Base-by-base conservation (phyloP, 2,329 filamentous ascomycete species). In the Apiospora pterosperma region DNA sequence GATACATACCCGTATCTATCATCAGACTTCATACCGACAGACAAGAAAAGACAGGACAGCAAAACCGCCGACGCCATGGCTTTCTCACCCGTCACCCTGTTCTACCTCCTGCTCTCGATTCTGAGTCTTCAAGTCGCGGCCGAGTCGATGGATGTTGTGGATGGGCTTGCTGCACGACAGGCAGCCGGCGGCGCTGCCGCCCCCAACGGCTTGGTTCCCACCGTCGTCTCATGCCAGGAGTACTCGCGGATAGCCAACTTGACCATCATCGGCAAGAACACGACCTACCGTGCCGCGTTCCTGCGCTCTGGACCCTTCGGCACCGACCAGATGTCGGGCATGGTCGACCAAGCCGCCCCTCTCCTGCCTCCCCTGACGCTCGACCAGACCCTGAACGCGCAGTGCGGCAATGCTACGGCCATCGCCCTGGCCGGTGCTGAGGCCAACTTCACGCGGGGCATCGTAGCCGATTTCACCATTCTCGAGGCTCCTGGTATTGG, bases 211-310 rank as follows among this genome's bases (percentile, higher is more conserved):
- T 12, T 3, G 8, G 39, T 36, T 10, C 38, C 60, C 39, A 62
- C 60, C n/a, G 39, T 62, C 25, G 60, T 62, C 39, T 62, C 60
- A 41, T 62, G 60, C 60, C 39, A 36, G 14, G 38, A 62, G 39
- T 62, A 62, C 39, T 42, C 61, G 31, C 61, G 61, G 42, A 62
- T 79, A 25, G 81, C 81, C 66, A 84, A 83, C 71, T 76, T 82
- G 65, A 81, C 81, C 25, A 78, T 76, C 66, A 78, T 83, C 66
- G 79, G 78, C 65, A 67, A 74, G 63, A 84, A 83, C 73, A 70
- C 76, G 65, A 80, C 79, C 62, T 80, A 80, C 65, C 81, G 82
- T 62, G 76, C 76, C n/a, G 79, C 80, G 12, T 81, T 80, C 70
- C 70, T 83, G 59, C 76, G 77, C 63, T 78, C 78, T 38, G 78